A percentile compares a stretch with the other conserved stretches of the same genome.
These are phyloP conservation scores for Pseudogymnoascus sp. DNA, from an alignment of 2,329 filamentous ascomycete genomes.

Conservation along the genomic window DNA sequence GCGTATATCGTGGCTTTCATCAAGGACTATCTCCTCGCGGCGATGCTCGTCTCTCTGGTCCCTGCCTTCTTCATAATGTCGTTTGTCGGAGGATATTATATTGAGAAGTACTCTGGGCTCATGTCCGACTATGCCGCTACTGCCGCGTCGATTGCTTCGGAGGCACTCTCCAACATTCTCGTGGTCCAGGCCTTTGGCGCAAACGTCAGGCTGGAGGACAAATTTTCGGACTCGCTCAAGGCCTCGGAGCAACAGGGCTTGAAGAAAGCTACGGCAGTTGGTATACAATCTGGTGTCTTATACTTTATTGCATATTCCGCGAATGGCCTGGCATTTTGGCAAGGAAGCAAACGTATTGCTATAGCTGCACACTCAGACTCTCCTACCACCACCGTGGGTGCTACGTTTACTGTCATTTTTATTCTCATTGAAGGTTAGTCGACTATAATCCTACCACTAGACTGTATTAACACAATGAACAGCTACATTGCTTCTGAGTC, in stretches of 20 bases:
- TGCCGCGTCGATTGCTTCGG: constrained; percentile 46
- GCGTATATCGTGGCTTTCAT: constrained; percentile 55
- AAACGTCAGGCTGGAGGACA: constrained; percentile 41
- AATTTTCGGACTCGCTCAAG: constrained; percentile 40
- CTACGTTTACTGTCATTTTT: constrained; percentile 46
- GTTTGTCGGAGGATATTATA: constrained; percentile 42
- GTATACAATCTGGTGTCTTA: constrained; percentile 44
- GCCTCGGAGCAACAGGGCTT: constrained; percentile 37
- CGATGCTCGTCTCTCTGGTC: constrained; percentile 46
- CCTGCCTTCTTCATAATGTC: constrained; percentile 33
- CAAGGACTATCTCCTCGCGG: constrained; percentile 47
- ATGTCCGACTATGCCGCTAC: constrained; percentile 41
- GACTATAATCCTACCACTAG: not conserved
- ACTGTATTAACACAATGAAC: not conserved
- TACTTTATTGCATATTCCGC: constrained; percentile 52
- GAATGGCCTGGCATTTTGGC: constrained; percentile 53
- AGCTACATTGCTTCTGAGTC: constrained; percentile 50
- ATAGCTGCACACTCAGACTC: constrained; percentile 19
- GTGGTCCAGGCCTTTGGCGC: constrained; percentile 49
- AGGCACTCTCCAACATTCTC: constrained; percentile 43
- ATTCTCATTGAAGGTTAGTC: constrained; percentile 44
- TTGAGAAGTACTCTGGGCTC: constrained; percentile 36
- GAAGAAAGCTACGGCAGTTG: constrained; percentile 43
- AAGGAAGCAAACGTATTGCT: constrained; percentile 46
- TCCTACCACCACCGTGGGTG: constrained; percentile 25